Evolutionary conservation across 352 stramenopile species (phyloP), one percentile per base, ranked within the genome.

Genomic region (Peronosclerospora sorghi): DNA sequence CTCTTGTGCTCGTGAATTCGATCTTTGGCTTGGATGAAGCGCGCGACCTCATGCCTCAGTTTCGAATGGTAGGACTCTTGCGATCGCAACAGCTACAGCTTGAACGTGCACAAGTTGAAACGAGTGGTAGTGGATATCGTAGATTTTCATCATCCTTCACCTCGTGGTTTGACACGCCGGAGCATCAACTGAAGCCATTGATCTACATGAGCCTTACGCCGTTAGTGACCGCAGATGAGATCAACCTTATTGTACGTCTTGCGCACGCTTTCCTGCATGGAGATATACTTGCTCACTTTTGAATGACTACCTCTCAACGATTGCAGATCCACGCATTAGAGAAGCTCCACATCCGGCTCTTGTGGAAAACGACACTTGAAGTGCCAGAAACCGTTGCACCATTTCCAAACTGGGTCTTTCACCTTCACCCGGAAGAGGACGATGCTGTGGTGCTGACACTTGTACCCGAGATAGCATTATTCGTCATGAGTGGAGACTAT

Each of bases 21-120:
- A 63, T 83, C 26, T 87, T 95, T 35, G 83, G 83, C 4, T 58
- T 93, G 54, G 83, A 94, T 35, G 62, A 86, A 17, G 53, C 83
- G 8, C 68, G 83, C 5, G 72, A 78, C 5, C 71, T 94, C 20
- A 50, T 71, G 13, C 80, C 80, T 23, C 67, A 92, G 35, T 85
- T 91, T 35, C 71, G 72, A 32, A 69, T 95, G 56, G 62, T 94
- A 29, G 67, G 70, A 2, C 56, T 84, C 30, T 44, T 91, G 20
- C 67, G 66, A 41, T 68, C 60, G 2, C 56, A 44, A 17, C 55
- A 56, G 15, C 27, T 68, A 26, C 53, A 67, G 27, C 36, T 30
- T 20, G 52, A 62, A 46, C 21, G 47, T 19, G 18, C 39, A 44
- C 40, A 49, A 35, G 28, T 35, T 19, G 47, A 48, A 37, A 41